A percentile compares a stretch with the other conserved stretches of the same genome.
phyloP scores from a whole-genome alignment of 306 rosid species.

The Prunus mume region DNA sequence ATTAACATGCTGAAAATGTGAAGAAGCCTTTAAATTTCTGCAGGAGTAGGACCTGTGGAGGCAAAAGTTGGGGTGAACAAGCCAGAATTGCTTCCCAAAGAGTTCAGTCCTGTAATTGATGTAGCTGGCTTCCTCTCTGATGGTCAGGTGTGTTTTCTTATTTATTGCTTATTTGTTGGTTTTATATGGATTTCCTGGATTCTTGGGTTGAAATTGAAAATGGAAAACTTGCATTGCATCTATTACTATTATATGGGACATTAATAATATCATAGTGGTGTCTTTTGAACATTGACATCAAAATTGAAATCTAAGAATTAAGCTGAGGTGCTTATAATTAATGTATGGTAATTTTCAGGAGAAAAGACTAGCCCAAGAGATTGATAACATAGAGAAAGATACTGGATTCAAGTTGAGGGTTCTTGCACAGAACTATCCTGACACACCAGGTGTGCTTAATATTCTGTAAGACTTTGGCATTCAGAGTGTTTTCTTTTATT shows the following conservation, averaged over 20 bases:
- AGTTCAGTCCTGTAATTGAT: slow-evolving; percentile 77
- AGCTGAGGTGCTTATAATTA: background rate
- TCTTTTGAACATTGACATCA: background rate
- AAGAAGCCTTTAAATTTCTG: background rate
- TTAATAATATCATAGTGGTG: too few species aligned
- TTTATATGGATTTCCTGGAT: background rate
- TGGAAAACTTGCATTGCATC: background rate
- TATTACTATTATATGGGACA: background rate
- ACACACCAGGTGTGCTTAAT: slow-evolving; percentile 65
- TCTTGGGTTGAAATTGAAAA: background rate
- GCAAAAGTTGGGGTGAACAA: slow-evolving; percentile 89
- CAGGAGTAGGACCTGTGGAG: slow-evolving; percentile 53
- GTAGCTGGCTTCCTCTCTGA: slow-evolving; percentile 98
- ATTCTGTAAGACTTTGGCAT: background rate
- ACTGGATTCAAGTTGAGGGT: slow-evolving; percentile 88
- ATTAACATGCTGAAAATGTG: background rate
- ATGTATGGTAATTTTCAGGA: slow-evolving; percentile 48
- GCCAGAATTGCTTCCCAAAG: slow-evolving; percentile 89
- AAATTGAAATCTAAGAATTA: background rate
- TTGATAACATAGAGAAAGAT: slow-evolving; percentile 62
- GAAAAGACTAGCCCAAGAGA: slow-evolving; percentile 68
- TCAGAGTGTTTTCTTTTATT: background rate
- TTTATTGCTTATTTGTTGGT: background rate
- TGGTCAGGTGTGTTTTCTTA: slow-evolving; percentile 63
- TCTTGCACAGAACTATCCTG: slow-evolving; percentile 94